phyloP scores from a whole-genome alignment of 2,329 filamentous ascomycete genomes.

The Calonectria pteridis region DNA sequence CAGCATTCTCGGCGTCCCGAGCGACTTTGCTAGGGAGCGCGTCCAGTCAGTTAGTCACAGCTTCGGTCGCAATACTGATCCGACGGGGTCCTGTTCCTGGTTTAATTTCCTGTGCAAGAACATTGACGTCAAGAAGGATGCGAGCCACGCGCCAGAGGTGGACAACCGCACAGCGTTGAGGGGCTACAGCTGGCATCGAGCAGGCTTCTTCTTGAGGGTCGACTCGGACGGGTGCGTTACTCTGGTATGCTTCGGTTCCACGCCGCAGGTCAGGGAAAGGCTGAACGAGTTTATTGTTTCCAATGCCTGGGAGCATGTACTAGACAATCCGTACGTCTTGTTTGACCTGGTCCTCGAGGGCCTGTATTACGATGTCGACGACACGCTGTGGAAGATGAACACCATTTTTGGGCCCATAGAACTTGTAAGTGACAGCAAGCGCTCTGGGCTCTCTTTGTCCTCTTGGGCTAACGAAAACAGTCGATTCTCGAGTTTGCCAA shows the following conservation, averaged over 20 bases:
- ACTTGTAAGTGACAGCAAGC: conserved; percentile 32
- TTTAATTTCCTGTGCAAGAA: conserved; percentile 53
- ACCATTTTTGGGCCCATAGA: conserved; percentile 46
- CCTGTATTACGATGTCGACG: conserved; percentile 44
- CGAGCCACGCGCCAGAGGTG: conserved; percentile 35
- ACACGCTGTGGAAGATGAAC: conserved; percentile 48
- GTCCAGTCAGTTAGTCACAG: conserved; percentile 50
- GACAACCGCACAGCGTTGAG: conserved; percentile 42
- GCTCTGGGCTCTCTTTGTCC: background rate
- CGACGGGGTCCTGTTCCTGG: conserved; percentile 46
- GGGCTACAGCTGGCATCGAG: conserved; percentile 44
- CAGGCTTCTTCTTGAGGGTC: conserved; percentile 44
- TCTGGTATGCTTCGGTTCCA: conserved; percentile 45
- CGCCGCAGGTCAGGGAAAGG: conserved; percentile 36
- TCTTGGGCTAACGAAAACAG: conserved; percentile 28
- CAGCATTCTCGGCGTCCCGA: conserved; percentile 45
- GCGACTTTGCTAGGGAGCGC: conserved; percentile 48
- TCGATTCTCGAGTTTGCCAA: conserved; percentile 43
- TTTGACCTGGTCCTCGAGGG: conserved; percentile 47
- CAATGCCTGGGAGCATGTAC: conserved; percentile 41
- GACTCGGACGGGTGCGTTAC: conserved; percentile 32
- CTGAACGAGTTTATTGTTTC: conserved; percentile 40
- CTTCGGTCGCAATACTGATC: conserved; percentile 45
- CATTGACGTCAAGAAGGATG: conserved; percentile 39
- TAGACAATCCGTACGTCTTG: conserved; percentile 43